A percentile compares a stretch with the other conserved stretches of the same genome.
These are phyloP conservation scores for Zychaea mexicana DNA, from an alignment of 371 early-diverging fungal genomes.

Conservation along the genomic window DNA sequence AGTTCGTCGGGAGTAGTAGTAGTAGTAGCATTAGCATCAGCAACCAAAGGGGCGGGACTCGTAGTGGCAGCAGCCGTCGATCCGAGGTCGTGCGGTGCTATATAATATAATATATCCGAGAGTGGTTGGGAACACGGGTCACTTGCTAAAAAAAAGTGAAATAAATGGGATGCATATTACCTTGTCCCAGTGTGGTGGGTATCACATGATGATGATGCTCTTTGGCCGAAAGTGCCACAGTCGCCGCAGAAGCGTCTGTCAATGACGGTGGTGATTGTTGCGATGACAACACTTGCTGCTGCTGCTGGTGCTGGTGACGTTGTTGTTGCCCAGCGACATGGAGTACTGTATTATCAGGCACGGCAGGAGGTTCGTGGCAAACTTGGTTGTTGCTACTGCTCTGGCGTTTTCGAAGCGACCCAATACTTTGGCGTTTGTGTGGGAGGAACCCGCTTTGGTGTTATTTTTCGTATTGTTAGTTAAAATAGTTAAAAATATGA, in stretches of 20 bases:
- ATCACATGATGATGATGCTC: not conserved
- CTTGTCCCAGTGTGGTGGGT: not conserved
- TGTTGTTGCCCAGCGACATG: not conserved
- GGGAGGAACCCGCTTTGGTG: slow-evolving; percentile 13
- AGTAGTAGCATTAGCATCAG: not conserved
- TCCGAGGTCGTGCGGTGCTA: not conserved
- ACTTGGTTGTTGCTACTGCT: not conserved
- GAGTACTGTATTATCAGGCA: not conserved
- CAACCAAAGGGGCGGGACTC: not conserved
- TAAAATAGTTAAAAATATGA: not conserved
- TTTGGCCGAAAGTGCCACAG: not conserved
- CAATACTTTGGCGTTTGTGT: slow-evolving; percentile 17
- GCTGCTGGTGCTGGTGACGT: not conserved
- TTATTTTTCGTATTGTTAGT: not conserved
- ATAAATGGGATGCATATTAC: not conserved
- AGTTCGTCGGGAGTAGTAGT: no score
- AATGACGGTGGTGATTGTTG: not conserved
- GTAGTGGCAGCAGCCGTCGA: not conserved
- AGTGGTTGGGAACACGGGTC: not conserved
- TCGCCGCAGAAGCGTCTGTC: not conserved
- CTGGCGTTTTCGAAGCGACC: slow-evolving; percentile 15
- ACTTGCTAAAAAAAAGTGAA: not conserved
- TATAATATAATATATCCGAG: no score
- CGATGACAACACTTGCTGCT: not conserved
- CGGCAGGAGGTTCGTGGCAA: not conserved